Conservation (phyloP, 192 early-diverging fungal genomes). For the Coemansia sp. region DNA sequence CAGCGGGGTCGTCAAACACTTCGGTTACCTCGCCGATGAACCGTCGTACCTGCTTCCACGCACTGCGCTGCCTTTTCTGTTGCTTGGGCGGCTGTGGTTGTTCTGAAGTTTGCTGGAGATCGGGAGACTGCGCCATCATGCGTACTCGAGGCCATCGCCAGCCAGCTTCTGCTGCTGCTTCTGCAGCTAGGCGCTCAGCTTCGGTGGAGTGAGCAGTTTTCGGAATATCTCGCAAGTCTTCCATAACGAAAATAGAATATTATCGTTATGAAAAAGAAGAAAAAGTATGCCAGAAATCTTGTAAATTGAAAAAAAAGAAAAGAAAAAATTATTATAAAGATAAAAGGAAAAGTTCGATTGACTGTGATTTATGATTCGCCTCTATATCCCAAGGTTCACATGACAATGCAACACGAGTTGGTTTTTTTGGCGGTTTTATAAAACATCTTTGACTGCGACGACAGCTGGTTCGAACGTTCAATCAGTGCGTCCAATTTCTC, state of each 20-base stretch:
- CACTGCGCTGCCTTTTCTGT: background rate
- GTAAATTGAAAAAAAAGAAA: slow-evolving; percentile 5
- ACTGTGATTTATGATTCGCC: background rate
- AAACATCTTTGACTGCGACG: slow-evolving; percentile 90
- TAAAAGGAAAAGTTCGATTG: background rate
- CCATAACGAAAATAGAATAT: background rate
- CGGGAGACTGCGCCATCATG: slow-evolving; percentile 52
- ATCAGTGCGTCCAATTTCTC: slow-evolving; percentile 89
- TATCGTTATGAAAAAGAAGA: background rate
- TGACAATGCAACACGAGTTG: slow-evolving; percentile 50
- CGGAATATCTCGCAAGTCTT: slow-evolving; percentile 21
- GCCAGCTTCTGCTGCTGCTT: slow-evolving; percentile 40
- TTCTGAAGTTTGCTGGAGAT: slow-evolving; percentile 11
- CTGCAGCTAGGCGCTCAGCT: slow-evolving; percentile 38
- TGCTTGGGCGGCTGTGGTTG: slow-evolving; percentile 2
- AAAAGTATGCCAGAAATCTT: background rate
- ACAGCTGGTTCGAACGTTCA: slow-evolving; percentile 76
- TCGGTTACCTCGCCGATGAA: slow-evolving; percentile 40
- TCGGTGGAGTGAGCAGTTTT: slow-evolving; percentile 4
- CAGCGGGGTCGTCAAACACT: slow-evolving; percentile 23
- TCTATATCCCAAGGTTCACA: slow-evolving; percentile 18
- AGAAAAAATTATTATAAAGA: background rate
- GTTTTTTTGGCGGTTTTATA: slow-evolving; percentile 95
- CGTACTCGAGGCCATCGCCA: slow-evolving; percentile 49
- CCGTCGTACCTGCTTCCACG: slow-evolving; percentile 33